Evolutionary conservation across 805 yeast genomes (phyloP).

Genomic region (Nakazawaea laoshanensis): DNA sequence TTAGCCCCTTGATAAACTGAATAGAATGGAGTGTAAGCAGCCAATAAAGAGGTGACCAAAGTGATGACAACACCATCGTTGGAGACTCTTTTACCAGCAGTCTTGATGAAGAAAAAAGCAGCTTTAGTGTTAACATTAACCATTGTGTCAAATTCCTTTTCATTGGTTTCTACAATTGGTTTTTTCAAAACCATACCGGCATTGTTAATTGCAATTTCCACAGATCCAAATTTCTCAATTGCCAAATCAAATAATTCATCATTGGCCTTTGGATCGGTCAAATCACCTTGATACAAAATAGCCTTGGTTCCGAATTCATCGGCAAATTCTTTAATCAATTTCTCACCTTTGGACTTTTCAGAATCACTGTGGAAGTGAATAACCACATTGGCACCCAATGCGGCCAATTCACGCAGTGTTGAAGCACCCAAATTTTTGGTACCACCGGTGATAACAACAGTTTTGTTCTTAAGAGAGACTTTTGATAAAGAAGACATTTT

Average conservation of each 20-base stretch:
- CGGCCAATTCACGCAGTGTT: constrained; percentile 47
- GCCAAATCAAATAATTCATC: constrained; percentile 38
- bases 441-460: constrained; percentile 52
- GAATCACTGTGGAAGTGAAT: constrained; percentile 45
- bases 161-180: constrained; percentile 41
- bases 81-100: constrained; percentile 41
- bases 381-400: constrained; percentile 42
- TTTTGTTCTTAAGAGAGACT: constrained; percentile 33
- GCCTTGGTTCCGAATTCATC: constrained; percentile 30
- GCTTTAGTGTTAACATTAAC: constrained; percentile 45
- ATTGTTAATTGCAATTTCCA: constrained; percentile 60
- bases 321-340: constrained; percentile 27
- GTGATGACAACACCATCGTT: constrained; percentile 47
- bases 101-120: constrained; percentile 54
- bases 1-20: constrained; percentile 49
- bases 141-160: constrained; percentile 48
- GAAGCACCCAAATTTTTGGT: constrained; percentile 51
- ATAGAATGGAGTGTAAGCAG: constrained; percentile 52
- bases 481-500: constrained; percentile 10
- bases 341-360: constrained; percentile 27
- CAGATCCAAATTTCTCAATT: constrained; percentile 32
- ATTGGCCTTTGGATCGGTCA: constrained; percentile 32
- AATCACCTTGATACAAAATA: constrained; percentile 31
- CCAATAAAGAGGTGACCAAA: constrained; percentile 55
- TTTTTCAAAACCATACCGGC: constrained; percentile 64